Percentiles rank a stretch among this genome's conserved stretches.
phyloP scores from a whole-genome alignment of 1,139 yeast species.

The Schizosaccharomyces versatilis region DNA sequence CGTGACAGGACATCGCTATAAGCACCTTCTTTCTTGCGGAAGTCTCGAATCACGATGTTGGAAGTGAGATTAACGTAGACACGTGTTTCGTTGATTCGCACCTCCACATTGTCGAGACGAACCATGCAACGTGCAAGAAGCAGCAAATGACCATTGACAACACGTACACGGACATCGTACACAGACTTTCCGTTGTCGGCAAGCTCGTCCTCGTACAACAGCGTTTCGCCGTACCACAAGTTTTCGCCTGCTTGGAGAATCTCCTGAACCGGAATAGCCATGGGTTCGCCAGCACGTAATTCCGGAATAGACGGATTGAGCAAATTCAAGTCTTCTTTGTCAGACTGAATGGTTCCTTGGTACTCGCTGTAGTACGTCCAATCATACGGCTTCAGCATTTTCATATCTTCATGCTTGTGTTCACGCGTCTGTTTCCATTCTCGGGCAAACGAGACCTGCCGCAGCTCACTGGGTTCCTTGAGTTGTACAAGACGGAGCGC shows the following conservation, averaged over 20 bases:
- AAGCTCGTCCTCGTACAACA: constrained; percentile 76
- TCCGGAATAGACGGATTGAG: constrained; percentile 27
- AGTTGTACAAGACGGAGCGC: constrained; percentile 50
- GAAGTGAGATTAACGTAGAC: constrained; percentile 57
- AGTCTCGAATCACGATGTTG: constrained; percentile 47
- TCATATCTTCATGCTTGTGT: constrained; percentile 22
- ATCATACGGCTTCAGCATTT: constrained; percentile 61
- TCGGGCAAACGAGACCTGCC: constrained; percentile 66
- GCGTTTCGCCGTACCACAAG: constrained; percentile 66
- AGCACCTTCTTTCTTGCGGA: constrained; percentile 46
- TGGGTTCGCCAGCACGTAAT: constrained; percentile 45
- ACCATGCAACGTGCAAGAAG: constrained; percentile 56
- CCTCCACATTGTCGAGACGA: constrained; percentile 71
- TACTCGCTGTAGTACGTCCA: constrained; percentile 87
- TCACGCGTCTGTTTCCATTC: constrained; percentile 22
- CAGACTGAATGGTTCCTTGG: constrained; percentile 30
- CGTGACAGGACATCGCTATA: constrained; percentile 20
- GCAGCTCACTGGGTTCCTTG: constrained; percentile 23
- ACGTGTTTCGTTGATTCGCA: constrained; percentile 68
- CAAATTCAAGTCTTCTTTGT: neutral
- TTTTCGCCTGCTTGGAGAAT: neutral
- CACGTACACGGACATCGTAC: constrained; percentile 57
- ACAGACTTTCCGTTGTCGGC: constrained; percentile 89
- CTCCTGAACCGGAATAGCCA: constrained; percentile 32
- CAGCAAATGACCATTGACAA: constrained; percentile 63